phyloP scores from a whole-genome alignment of 2,329 filamentous ascomycete species.

The Fusarium sp. region DNA sequence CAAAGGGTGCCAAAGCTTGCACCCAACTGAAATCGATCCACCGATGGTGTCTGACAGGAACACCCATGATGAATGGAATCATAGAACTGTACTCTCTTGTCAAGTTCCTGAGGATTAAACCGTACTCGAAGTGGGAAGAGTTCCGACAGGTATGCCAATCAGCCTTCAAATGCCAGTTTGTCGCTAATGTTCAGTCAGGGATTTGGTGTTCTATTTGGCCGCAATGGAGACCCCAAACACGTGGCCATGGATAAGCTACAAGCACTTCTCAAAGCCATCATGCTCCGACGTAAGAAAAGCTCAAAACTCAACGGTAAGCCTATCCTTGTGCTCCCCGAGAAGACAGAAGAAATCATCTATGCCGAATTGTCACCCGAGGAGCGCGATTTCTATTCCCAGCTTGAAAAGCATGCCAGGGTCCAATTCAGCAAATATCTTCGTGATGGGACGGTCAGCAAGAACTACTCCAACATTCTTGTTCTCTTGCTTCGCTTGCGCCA shows the following conservation, averaged over 20 bases:
- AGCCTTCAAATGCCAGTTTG: background rate
- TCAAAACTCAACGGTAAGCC: conserved; percentile 82
- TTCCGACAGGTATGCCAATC: conserved; percentile 63
- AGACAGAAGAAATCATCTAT: conserved; percentile 79
- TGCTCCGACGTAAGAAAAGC: conserved; percentile 83
- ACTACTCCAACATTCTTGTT: conserved; percentile 81
- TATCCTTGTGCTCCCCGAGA: conserved; percentile 77
- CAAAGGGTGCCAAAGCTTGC: conserved; percentile 76
- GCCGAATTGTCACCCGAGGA: conserved; percentile 78
- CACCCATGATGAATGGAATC: conserved; percentile 88
- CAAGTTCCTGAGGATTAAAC: conserved; percentile 77
- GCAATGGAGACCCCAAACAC: conserved; percentile 57
- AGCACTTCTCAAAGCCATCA: conserved; percentile 78
- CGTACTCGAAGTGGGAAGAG: conserved; percentile 70
- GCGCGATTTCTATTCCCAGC: conserved; percentile 76
- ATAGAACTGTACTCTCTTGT: conserved; percentile 81
- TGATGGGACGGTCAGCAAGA: conserved; percentile 70
- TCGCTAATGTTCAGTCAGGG: conserved; percentile 38
- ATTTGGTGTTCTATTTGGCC: conserved; percentile 53
- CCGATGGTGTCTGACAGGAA: conserved; percentile 83
- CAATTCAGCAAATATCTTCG: conserved; percentile 81
- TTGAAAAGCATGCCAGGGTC: conserved; percentile 73
- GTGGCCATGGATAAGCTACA: conserved; percentile 77
- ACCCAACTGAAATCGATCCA: conserved; percentile 71
- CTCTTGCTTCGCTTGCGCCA: conserved; percentile 84